A percentile compares a stretch with the other conserved stretches of the same genome.
These are phyloP conservation scores for Marsdenia floribunda DNA, from an alignment of 257 asterid genomes.

Conservation along the genomic window DNA sequence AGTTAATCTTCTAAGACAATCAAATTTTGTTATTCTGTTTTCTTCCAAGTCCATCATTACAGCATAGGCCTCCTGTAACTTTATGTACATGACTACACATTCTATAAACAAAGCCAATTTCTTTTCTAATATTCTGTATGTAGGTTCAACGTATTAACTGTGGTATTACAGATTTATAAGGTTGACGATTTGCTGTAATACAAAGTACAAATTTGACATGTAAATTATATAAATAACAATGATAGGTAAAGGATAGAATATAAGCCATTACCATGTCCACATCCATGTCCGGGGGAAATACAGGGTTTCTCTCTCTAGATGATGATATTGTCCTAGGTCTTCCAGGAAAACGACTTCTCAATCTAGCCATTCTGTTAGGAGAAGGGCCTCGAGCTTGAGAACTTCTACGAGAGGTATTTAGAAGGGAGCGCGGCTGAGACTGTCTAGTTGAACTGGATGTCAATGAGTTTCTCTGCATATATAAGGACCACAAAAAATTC, in stretches of 20 bases:
- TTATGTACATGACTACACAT: not conserved
- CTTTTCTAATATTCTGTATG: not conserved
- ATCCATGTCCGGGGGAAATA: conserved; percentile 80
- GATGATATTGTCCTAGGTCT: conserved; percentile 45
- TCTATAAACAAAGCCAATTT: too few relatives aligned
- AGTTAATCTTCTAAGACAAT: not conserved
- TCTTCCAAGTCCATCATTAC: not conserved
- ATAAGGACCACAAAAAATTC: conserved; percentile 14
- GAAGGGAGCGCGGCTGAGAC: conserved; percentile 38
- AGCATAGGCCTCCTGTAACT: not conserved
- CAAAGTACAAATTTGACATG: conserved; percentile 3
- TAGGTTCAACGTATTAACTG: not conserved
- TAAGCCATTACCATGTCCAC: conserved; percentile 55
- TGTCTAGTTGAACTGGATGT: conserved; percentile 37
- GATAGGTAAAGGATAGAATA: conserved; percentile 13
- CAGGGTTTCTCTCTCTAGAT: conserved; percentile 39
- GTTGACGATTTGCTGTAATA: not conserved
- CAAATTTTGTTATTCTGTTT: not conserved
- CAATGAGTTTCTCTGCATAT: conserved; percentile 47
- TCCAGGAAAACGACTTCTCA: conserved; percentile 71
- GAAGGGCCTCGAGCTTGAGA: conserved; percentile 38
- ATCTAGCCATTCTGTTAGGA: conserved; percentile 53
- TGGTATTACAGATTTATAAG: not conserved
- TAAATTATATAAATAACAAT: not conserved
- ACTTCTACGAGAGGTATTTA: conserved; percentile 40